Percentiles rank a stretch among this genome's conserved stretches.
Evolutionary conservation across 2,329 filamentous ascomycete genomes (phyloP).

Genomic region (Cadophora sp.): DNA sequence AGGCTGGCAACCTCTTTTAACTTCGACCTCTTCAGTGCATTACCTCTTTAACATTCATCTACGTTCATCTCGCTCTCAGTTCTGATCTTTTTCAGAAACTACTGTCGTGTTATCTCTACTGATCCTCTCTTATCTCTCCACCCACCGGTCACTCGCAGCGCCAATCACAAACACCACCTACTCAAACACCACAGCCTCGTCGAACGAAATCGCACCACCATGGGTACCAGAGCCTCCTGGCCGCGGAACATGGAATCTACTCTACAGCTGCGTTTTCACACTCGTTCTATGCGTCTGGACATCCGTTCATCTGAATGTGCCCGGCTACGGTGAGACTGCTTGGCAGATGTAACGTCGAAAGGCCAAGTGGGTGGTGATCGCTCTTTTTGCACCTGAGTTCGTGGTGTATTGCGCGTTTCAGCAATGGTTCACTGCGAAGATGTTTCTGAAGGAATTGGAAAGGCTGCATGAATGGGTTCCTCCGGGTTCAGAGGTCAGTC

Average conservation of each 20-base stretch:
- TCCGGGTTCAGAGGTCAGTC: neutral
- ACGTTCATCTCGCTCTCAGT: neutral
- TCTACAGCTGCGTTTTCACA: slow-evolving; percentile 12
- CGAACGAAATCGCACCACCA: neutral
- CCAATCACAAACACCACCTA: neutral
- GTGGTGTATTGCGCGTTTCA: neutral
- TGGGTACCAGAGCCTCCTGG: neutral
- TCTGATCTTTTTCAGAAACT: neutral
- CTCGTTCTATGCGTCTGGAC: slow-evolving; percentile 9
- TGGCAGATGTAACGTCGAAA: neutral
- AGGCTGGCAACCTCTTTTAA: neutral
- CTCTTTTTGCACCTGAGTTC: neutral
- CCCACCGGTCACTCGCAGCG: neutral
- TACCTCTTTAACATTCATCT: neutral
- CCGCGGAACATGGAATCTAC: slow-evolving; percentile 3
- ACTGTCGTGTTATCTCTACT: neutral
- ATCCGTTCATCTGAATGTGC: slow-evolving; percentile 16
- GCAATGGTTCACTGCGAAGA: slow-evolving; percentile 7
- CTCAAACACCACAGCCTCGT: neutral
- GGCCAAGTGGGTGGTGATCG: neutral
- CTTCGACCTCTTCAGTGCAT: no score
- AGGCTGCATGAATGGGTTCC: neutral
- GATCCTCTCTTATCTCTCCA: neutral
- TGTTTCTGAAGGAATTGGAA: slow-evolving; percentile 9
- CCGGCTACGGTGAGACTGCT: neutral